These are phyloP conservation scores for Ormosia semicastrata DNA, from an alignment of 306 rosid genomes.

Conservation along the genomic window DNA sequence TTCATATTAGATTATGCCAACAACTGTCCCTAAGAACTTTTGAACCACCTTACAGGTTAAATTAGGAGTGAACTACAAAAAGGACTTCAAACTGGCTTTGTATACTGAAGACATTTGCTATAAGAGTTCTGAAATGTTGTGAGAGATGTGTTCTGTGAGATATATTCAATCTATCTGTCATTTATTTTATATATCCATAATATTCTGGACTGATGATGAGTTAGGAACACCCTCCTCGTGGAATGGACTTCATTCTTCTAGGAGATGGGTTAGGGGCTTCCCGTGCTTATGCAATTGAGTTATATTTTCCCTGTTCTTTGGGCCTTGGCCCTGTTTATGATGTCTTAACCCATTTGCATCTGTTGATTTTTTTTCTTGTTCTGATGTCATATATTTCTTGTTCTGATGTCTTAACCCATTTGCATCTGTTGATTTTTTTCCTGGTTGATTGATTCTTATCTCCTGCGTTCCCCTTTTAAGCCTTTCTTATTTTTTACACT, in stretches of 20 bases:
- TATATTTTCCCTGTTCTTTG: too few relatives aligned
- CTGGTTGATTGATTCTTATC: background rate
- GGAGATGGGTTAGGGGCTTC: background rate
- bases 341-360: background rate
- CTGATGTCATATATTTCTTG: background rate
- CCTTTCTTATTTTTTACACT: background rate
- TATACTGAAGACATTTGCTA: conserved; percentile 9
- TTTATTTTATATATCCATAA: background rate
- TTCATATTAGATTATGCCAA: too few relatives aligned
- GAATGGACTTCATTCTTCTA: background rate
- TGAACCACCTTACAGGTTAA: conserved; percentile 16
- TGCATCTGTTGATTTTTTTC: background rate
- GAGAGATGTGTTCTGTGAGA: background rate
- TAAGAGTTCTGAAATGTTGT: background rate
- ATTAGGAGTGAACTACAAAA: background rate
- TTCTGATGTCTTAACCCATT: background rate
- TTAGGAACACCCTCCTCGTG: background rate
- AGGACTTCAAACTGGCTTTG: background rate
- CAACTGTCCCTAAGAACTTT: too few relatives aligned
- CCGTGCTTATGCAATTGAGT: background rate
- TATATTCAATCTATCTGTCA: background rate
- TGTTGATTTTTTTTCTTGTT: background rate
- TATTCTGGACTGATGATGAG: background rate
- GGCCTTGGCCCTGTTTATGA: too few relatives aligned
- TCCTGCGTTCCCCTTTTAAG: background rate